These are phyloP conservation scores for Helminthosporium solani DNA, from an alignment of 2,329 filamentous ascomycete genomes.

Conservation along the genomic window DNA sequence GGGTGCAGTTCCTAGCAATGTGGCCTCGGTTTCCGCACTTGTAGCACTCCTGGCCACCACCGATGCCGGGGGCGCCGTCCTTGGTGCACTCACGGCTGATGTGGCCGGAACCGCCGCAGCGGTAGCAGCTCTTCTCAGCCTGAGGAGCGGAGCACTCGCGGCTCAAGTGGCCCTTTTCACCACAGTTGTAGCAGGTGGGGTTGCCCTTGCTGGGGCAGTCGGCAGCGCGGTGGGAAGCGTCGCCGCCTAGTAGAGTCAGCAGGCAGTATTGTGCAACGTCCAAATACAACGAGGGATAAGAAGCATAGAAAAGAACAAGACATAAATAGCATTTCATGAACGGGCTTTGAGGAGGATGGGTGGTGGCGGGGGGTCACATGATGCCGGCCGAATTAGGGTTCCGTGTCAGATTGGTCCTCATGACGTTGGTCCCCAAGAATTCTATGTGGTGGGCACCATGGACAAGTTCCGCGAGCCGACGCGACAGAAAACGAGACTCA, in stretches of 20 bases:
- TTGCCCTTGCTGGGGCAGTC: slow-evolving; percentile 54
- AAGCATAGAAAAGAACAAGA: neutral
- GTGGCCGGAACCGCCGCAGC: slow-evolving; percentile 81
- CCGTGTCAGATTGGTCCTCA: slow-evolving; percentile 18
- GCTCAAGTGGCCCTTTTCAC: slow-evolving; percentile 55
- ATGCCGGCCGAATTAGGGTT: slow-evolving; percentile 9
- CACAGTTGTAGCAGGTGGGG: slow-evolving; percentile 52
- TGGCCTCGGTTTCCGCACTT: slow-evolving; percentile 97
- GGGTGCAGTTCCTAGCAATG: slow-evolving; percentile 88
- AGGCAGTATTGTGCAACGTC: slow-evolving; percentile 6
- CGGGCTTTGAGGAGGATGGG: neutral
- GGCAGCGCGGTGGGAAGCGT: slow-evolving; percentile 51
- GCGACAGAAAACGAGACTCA: slow-evolving; percentile 5
- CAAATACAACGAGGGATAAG: neutral
- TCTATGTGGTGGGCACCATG: neutral
- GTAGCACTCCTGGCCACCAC: slow-evolving; percentile 72
- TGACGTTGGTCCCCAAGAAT: slow-evolving; percentile 13
- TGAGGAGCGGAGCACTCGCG: slow-evolving; percentile 87
- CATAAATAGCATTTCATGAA: neutral
- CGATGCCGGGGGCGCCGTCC: slow-evolving; percentile 46
- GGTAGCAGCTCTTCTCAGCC: slow-evolving; percentile 77
- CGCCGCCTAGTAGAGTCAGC: slow-evolving; percentile 44
- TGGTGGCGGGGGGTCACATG: slow-evolving; percentile 12
- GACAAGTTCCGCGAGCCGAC: neutral
- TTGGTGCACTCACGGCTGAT: slow-evolving; percentile 80